These are phyloP conservation scores for Fusarium mexicanum DNA, from an alignment of 2,329 filamentous ascomycete genomes.

Conservation along the genomic window DNA sequence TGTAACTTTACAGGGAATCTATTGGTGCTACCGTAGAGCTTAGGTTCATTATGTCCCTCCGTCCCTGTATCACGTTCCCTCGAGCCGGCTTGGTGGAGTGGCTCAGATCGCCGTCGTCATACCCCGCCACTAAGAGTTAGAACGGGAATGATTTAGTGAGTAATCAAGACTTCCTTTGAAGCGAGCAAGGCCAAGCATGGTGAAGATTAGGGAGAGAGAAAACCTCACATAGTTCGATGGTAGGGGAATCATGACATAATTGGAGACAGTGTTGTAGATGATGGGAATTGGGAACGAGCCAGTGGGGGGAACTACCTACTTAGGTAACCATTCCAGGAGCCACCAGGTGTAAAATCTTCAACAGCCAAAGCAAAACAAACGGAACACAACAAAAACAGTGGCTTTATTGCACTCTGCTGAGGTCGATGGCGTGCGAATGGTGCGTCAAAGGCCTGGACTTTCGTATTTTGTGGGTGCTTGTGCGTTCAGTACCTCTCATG, in stretches of 20 bases:
- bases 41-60: constrained; percentile 1
- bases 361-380: background rate
- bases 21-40: background rate
- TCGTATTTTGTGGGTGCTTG: constrained; percentile 30
- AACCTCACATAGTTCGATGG: background rate
- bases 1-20: constrained; percentile 15
- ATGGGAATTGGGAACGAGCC: background rate
- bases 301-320: background rate
- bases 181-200: background rate
- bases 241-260: background rate
- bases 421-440: constrained; percentile 35
- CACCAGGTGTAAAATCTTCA: constrained; percentile 11
- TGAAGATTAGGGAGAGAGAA: background rate
- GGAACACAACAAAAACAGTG: background rate
- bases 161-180: background rate
- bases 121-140: constrained; percentile 33
- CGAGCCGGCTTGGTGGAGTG: constrained; percentile 35
- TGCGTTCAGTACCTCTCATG: background rate
- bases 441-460: constrained; percentile 31
- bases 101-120: constrained; percentile 38
- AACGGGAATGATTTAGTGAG: constrained; percentile 8
- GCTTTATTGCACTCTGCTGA: constrained; percentile 10
- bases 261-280: background rate
- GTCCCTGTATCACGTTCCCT: constrained; percentile 34
- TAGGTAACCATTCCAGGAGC: background rate